These are phyloP conservation scores for Aspergillus caelatus DNA, from an alignment of 2,329 filamentous ascomycete genomes.

Conservation along the genomic window DNA sequence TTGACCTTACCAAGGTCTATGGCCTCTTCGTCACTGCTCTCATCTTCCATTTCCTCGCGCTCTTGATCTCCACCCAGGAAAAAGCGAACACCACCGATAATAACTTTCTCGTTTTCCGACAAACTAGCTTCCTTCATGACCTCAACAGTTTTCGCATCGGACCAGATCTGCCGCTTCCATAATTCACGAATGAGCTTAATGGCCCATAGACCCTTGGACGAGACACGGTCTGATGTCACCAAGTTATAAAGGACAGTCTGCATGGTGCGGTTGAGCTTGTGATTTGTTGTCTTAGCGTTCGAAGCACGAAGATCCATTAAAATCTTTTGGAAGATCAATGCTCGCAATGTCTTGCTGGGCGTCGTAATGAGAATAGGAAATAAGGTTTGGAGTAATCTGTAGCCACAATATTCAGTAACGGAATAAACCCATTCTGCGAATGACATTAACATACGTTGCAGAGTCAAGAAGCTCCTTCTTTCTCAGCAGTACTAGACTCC, in stretches of 20 bases:
- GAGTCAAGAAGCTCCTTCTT: slow-evolving; percentile 94
- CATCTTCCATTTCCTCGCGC: slow-evolving; percentile 87
- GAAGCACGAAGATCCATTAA: slow-evolving; percentile 85
- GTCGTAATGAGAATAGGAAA: slow-evolving; percentile 94
- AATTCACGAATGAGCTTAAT: slow-evolving; percentile 93
- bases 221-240: slow-evolving; percentile 80
- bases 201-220: slow-evolving; percentile 88
- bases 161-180: slow-evolving; percentile 97
- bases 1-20: slow-evolving; percentile 78
- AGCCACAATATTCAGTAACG: slow-evolving; percentile 1
- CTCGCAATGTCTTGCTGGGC: slow-evolving; percentile 83
- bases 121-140: slow-evolving; percentile 95
- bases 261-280: slow-evolving; percentile 88
- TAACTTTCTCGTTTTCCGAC: slow-evolving; percentile 89
- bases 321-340: slow-evolving; percentile 86
- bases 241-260: slow-evolving; percentile 94
- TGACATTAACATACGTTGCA: slow-evolving; percentile 51
- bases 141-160: slow-evolving; percentile 90
- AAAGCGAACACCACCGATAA: slow-evolving; percentile 84
- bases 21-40: slow-evolving; percentile 76
- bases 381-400: slow-evolving; percentile 76
- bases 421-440: not conserved
- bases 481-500: slow-evolving; percentile 80
- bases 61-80: slow-evolving; percentile 97
- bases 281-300: slow-evolving; percentile 86